These are phyloP conservation scores for Cutaneotrichosporon sp. DNA, from an alignment of 1,284 basidiomycete genomes.

Conservation along the genomic window DNA sequence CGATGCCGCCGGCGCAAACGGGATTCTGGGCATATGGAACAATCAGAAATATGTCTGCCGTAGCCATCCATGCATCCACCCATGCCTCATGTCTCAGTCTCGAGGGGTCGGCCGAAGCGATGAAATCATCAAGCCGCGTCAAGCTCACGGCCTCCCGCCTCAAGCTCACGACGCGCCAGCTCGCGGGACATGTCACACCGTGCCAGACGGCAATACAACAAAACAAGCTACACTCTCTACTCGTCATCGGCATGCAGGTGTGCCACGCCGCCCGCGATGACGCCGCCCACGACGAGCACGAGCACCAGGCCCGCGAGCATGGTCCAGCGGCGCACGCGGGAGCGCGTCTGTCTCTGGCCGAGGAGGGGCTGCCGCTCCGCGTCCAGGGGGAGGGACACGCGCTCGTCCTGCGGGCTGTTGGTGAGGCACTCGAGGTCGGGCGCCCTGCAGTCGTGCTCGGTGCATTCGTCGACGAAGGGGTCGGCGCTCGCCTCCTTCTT, in stretches of 20 bases:
- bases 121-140: not conserved
- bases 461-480: not conserved
- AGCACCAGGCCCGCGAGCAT: slow-evolving; percentile 1
- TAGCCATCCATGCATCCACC: too few relatives aligned
- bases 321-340: not conserved
- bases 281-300: not conserved
- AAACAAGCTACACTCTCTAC: not conserved
- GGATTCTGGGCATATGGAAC: not conserved
- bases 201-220: slow-evolving; percentile 3
- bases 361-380: slow-evolving; percentile 56
- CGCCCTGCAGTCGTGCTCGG: not conserved
- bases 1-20: too few relatives aligned
- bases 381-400: slow-evolving; percentile 8
- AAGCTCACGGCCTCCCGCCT: not conserved
- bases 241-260: not conserved
- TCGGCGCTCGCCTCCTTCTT: slow-evolving; percentile 1
- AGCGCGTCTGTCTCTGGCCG: slow-evolving; percentile 7
- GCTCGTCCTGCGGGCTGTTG: slow-evolving; percentile 11
- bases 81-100: not conserved
- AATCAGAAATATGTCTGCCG: too few relatives aligned
- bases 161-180: not conserved
- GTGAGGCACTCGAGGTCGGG: not conserved
- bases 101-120: not conserved
- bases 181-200: slow-evolving; percentile 1
- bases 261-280: not conserved